phyloP scores from a whole-genome alignment of 179 eudicot genomes.

The Dionaea muscipula region DNA sequence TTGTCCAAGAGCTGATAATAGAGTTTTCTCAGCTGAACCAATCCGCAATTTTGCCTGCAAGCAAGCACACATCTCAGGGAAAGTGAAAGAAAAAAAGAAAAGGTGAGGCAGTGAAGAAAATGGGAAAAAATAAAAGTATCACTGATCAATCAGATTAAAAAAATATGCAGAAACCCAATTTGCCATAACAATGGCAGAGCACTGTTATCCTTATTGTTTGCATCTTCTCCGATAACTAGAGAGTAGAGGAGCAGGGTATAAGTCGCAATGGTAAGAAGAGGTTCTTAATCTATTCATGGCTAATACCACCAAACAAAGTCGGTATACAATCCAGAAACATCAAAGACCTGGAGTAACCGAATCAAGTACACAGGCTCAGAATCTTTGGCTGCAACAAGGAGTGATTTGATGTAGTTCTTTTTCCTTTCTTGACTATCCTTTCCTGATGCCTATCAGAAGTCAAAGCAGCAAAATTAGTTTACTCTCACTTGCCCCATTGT shows the following conservation, averaged over 20 bases:
- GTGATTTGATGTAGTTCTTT: slow-evolving; percentile 67
- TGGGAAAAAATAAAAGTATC: not conserved
- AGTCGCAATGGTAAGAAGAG: no score
- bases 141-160: no score
- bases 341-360: slow-evolving; percentile 69
- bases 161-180: no score
- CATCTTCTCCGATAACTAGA: no score
- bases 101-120: not conserved
- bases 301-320: no score
- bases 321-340: no score
- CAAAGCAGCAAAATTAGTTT: not conserved
- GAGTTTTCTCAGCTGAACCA: slow-evolving; percentile 91
- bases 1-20: slow-evolving; percentile 77
- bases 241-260: no score
- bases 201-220: no score
- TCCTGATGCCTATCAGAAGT: slow-evolving; percentile 53
- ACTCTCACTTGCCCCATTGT: not conserved
- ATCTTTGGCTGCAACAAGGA: slow-evolving; percentile 83
- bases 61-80: slow-evolving; percentile 8
- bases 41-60: slow-evolving; percentile 48
- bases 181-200: no score
- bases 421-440: slow-evolving; percentile 89
- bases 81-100: slow-evolving; percentile 1
- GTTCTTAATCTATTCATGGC: no score
- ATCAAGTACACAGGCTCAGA: slow-evolving; percentile 91